Base-by-base conservation (phyloP, 805 yeast species). In the Diddensiella santjacobensis region DNA sequence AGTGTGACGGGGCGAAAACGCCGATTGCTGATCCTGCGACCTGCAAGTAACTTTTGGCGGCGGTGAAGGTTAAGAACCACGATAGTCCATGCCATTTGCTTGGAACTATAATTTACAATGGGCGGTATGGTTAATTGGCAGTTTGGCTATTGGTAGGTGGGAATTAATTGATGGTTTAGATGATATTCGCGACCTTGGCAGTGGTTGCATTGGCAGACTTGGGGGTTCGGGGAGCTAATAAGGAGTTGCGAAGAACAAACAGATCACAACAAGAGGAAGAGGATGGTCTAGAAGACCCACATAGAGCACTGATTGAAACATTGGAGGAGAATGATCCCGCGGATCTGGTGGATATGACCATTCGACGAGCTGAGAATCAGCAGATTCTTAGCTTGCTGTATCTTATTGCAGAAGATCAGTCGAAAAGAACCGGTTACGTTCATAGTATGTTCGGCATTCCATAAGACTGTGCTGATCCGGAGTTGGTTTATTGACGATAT, bases 391-490 rank as follows among this genome's bases (percentile, higher is more conserved):
- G 51, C 5, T 37, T 61, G 43, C 48, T 61, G 15, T 57, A 50
- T 49, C 46, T 44, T 3, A 50, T 62, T 22, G 61, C 63, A 1
- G 55, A 53, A 29, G 58, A 59, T 36, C 53, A 60, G 45, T 43
- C 55, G 10, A 47, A 51, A 15, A 45, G 58, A 22, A 42, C 43
- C 3, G 58, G 57, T 2, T 48, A 47, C 18, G 55, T 61, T 5
- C 68, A 65, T 36, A 55, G 65, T 35, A 35, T 10, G 38, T 35
- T 8, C 8, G 20, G 38, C 38, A n/a, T 26, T 8, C 8, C 13
- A 26, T 26, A 13, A n/a, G n/a, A n/a, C n/a, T 26, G 13, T 13
- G 13, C 13, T 26, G 31, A 8, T 8, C 31, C 13, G 31, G 31
- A 8, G 31, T 8, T 8, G 18, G 10, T 15, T 10, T 17, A 15